Conservation (phyloP, 805 yeast genomes). For the Cyberlindnera xylosilytica region DNA sequence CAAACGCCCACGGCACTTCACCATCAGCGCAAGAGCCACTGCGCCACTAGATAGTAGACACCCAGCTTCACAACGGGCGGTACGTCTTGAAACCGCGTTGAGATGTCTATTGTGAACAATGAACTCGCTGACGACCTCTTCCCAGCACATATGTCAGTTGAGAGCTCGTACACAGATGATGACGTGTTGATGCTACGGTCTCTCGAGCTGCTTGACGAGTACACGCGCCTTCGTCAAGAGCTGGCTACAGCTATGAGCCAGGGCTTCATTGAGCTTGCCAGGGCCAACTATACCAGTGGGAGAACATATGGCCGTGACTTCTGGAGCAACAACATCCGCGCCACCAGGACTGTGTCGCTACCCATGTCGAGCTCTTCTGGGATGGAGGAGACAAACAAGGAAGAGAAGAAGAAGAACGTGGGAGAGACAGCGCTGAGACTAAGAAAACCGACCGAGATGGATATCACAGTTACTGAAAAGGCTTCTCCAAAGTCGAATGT, state of each 20-base stretch:
- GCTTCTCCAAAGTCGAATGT: no score
- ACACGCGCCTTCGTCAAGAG: constrained; percentile 3
- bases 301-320: constrained; percentile 38
- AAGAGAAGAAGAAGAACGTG: neutral
- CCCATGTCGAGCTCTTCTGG: no score
- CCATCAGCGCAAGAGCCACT: no score
- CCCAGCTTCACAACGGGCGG: no score
- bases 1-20: no score
- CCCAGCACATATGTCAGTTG: constrained; percentile 2
- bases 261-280: constrained; percentile 41
- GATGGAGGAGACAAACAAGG: neutral
- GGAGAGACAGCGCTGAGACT: neutral
- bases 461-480: neutral
- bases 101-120: constrained; percentile 2
- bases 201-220: constrained; percentile 16
- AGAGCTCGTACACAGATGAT: neutral
- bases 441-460: neutral
- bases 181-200: neutral
- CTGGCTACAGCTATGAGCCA: constrained; percentile 12
- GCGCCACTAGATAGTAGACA: no score
- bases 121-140: constrained; percentile 17
- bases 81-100: no score
- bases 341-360: no score
- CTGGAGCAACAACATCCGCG: constrained; percentile 36
- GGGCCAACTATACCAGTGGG: constrained; percentile 40